A percentile compares a stretch with the other conserved stretches of the same genome.
Evolutionary conservation across 1,284 basidiomycete species (phyloP).

Genomic region (Golubevia sp.): DNA sequence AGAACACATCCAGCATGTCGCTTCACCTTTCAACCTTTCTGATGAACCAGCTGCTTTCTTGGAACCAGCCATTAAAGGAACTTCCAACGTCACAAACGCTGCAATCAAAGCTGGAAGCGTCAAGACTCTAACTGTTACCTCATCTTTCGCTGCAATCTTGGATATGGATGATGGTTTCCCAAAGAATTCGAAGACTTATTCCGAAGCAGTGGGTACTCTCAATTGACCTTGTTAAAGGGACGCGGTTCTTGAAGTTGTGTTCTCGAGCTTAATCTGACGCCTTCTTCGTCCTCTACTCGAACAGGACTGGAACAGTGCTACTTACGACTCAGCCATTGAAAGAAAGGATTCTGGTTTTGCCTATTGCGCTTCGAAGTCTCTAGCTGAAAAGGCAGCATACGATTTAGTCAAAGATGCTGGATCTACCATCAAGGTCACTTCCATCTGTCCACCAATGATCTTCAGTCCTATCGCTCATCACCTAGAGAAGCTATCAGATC

Average conservation of each 20-base stretch:
- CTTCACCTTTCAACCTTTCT: conserved; percentile 35
- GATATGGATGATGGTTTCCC: conserved; percentile 5
- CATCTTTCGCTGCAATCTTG: not conserved
- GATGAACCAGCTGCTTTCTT: not conserved
- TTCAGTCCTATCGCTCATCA: not conserved
- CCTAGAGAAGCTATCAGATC: not conserved
- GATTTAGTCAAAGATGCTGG: not conserved
- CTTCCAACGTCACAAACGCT: conserved; percentile 1
- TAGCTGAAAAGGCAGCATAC: conserved; percentile 4
- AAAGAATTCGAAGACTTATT: conserved; percentile 20
- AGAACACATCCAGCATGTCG: conserved; percentile 67
- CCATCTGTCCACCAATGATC: not conserved
- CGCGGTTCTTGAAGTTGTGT: too few relatives aligned
- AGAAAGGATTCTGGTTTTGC: conserved; percentile 1
- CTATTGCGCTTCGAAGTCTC: conserved; percentile 4
- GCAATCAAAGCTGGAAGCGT: conserved; percentile 2
- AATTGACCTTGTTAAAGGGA: not conserved
- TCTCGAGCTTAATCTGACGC: not conserved
- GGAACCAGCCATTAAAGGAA: conserved; percentile 4
- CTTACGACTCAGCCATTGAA: conserved; percentile 4
- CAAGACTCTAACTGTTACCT: conserved; percentile 3
- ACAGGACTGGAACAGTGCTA: conserved; percentile 10
- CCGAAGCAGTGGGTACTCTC: conserved; percentile 20
- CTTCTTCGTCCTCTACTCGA: not conserved
- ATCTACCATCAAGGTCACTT: not conserved